phyloP scores from a whole-genome alignment of 2,329 filamentous ascomycete species.

The Pestalotiopsis sp. region DNA sequence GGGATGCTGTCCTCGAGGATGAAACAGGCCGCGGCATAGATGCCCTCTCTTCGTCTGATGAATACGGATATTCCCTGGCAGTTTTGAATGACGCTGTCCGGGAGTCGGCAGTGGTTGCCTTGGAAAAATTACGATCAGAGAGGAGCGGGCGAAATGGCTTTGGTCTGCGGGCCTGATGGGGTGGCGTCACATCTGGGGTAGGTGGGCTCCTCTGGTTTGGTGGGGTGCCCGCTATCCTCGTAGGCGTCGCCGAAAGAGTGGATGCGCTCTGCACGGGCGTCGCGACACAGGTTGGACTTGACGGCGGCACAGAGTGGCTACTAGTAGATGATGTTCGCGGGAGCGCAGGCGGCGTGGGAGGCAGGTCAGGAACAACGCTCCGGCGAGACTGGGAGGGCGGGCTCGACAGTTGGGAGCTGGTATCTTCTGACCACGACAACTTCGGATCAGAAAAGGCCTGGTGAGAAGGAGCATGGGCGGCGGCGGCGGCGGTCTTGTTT shows the following conservation, averaged over 20 bases:
- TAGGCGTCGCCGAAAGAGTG: conserved; percentile 32
- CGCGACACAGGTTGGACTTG: conserved; percentile 42
- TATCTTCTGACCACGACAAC: conserved; percentile 28
- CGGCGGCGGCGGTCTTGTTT: conserved; percentile 3
- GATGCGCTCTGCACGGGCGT: conserved; percentile 40
- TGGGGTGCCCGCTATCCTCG: conserved; percentile 56
- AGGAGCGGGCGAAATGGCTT: conserved; percentile 47
- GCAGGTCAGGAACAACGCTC: conserved; percentile 50
- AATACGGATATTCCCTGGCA: conserved; percentile 64
- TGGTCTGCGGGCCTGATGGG: conserved; percentile 49
- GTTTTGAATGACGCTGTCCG: conserved; percentile 73
- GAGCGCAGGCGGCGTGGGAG: conserved; percentile 65
- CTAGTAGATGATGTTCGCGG: conserved; percentile 49
- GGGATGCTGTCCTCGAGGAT: conserved; percentile 44
- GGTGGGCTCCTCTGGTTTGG: conserved; percentile 68
- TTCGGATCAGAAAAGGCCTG: conserved; percentile 30
- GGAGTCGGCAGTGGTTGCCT: conserved; percentile 58
- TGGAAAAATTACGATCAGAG: conserved; percentile 52
- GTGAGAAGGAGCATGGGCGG: conserved; percentile 17
- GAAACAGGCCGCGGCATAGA: conserved; percentile 41
- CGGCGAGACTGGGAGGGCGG: conserved; percentile 41
- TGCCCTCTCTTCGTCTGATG: conserved; percentile 59
- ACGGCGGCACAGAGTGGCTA: conserved; percentile 44
- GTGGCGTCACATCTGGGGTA: conserved; percentile 76
- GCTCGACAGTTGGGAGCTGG: conserved; percentile 28